A percentile compares a stretch with the other conserved stretches of the same genome.
These are phyloP conservation scores for Monosporascus sp. DNA, from an alignment of 2,329 filamentous ascomycete species.

Conservation along the genomic window DNA sequence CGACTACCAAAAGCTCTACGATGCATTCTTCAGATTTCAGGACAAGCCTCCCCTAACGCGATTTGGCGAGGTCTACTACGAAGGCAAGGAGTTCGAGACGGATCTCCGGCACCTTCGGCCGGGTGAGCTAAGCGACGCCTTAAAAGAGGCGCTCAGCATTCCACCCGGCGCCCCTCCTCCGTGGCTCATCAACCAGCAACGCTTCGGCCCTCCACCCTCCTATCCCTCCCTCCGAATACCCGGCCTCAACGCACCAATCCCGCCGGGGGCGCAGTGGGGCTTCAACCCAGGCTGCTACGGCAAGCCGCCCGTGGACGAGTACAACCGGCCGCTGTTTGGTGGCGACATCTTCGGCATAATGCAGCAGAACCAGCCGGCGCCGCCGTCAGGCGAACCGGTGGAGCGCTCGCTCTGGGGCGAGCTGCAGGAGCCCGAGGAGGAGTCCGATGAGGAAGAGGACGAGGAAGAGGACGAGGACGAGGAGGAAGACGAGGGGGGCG, in stretches of 20 bases:
- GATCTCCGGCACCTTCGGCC: conserved; percentile 87
- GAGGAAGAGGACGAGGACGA: conserved; percentile 68
- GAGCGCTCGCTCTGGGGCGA: conserved; percentile 92
- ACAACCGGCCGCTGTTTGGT: conserved; percentile 84
- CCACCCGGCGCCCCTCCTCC: conserved; percentile 88
- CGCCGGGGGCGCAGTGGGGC: conserved; percentile 85
- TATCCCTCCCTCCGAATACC: conserved; percentile 95
- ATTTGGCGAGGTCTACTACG: conserved; percentile 98
- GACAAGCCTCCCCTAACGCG: conserved; percentile 91
- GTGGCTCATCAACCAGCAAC: conserved; percentile 96
- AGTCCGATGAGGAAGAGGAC: conserved; percentile 61
- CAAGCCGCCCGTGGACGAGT: conserved; percentile 91
- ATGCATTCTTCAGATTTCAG: conserved; percentile 97
- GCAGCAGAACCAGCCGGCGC: conserved; percentile 34
- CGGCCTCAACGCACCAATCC: conserved; percentile 88
- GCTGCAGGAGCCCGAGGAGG: conserved; percentile 61
- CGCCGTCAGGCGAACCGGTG: conserved; percentile 64
- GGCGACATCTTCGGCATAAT: conserved; percentile 89
- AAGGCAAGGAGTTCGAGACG: conserved; percentile 97
- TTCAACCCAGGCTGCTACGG: conserved; percentile 95
- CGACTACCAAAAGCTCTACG: conserved; percentile 96
- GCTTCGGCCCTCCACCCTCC: conserved; percentile 86
- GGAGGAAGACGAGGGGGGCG: conserved; percentile 58
- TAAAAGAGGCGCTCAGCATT: conserved; percentile 92
- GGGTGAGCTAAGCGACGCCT: conserved; percentile 81